A percentile compares a stretch with the other conserved stretches of the same genome.
phyloP scores from a whole-genome alignment of 2,329 filamentous ascomycete genomes.

The Neoascochyta sp. region DNA sequence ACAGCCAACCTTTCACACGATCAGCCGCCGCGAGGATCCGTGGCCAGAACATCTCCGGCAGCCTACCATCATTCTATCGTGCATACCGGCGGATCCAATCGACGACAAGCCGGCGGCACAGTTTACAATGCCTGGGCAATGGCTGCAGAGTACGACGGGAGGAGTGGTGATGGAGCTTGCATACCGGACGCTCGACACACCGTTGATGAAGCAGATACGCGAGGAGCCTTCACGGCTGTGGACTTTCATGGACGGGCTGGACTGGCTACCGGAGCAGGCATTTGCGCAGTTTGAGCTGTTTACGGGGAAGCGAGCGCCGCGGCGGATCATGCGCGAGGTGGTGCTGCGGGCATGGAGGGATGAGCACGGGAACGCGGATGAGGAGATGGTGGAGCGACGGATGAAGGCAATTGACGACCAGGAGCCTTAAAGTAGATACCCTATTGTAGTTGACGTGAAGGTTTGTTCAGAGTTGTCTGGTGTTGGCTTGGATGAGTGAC shows the following conservation, averaged over 20 bases:
- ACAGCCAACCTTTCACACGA: slow-evolving; percentile 53
- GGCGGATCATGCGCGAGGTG: slow-evolving; percentile 66
- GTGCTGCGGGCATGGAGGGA: slow-evolving; percentile 45
- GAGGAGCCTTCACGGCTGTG: slow-evolving; percentile 59
- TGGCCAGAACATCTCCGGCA: slow-evolving; percentile 63
- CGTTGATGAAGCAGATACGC: slow-evolving; percentile 65
- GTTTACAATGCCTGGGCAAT: slow-evolving; percentile 65
- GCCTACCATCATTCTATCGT: slow-evolving; percentile 72
- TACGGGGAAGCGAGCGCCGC: slow-evolving; percentile 68
- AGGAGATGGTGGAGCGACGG: slow-evolving; percentile 31
- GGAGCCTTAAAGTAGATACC: slow-evolving; percentile 21
- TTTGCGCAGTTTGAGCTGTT: slow-evolving; percentile 81
- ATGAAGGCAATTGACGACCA: slow-evolving; percentile 35
- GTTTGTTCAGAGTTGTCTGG: too few relatives aligned
- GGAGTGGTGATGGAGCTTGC: slow-evolving; percentile 71
- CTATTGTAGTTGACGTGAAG: too few relatives aligned
- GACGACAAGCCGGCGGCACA: slow-evolving; percentile 62
- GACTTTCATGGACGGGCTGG: slow-evolving; percentile 72
- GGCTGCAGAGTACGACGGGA: slow-evolving; percentile 69
- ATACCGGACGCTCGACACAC: slow-evolving; percentile 70
- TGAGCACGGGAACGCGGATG: slow-evolving; percentile 29
- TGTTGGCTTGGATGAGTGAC: too few relatives aligned
- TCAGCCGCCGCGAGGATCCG: slow-evolving; percentile 55
- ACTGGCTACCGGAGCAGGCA: slow-evolving; percentile 73
- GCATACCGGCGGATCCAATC: slow-evolving; percentile 68